Evolutionary conservation across 305 asterid genomes (phyloP).

Genomic region (Fraxinus nigra): DNA sequence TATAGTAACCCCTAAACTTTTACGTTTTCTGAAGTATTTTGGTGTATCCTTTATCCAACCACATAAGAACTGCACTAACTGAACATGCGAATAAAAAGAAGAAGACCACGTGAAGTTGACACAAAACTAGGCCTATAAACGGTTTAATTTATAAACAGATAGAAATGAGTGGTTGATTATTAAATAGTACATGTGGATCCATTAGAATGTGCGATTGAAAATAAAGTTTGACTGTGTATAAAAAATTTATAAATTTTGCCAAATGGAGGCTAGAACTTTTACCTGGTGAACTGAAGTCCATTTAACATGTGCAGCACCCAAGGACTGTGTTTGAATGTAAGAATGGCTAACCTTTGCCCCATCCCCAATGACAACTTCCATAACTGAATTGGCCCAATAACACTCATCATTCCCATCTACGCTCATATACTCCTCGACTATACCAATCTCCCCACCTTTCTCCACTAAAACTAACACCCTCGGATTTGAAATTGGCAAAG

Average conservation of each 20-base stretch:
- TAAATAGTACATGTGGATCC: background rate
- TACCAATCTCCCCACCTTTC: slow-evolving; percentile 74
- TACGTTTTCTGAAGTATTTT: no score
- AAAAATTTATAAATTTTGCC: background rate
- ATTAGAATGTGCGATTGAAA: background rate
- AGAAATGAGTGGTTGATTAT: no score
- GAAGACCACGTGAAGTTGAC: slow-evolving; percentile 12
- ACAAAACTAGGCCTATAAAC: background rate
- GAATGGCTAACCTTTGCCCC: slow-evolving; percentile 82
- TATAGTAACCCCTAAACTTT: background rate
- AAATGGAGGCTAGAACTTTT: slow-evolving; percentile 5
- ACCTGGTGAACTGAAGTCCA: slow-evolving; percentile 95
- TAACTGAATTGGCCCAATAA: slow-evolving; percentile 90
- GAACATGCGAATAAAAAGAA: background rate
- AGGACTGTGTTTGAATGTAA: slow-evolving; percentile 76
- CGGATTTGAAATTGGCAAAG: slow-evolving; percentile 79
- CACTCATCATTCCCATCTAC: slow-evolving; percentile 50
- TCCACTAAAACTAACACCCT: slow-evolving; percentile 80
- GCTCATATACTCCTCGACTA: slow-evolving; percentile 73
- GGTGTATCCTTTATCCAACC: background rate
- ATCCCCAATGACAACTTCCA: slow-evolving; percentile 68
- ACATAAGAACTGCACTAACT: background rate
- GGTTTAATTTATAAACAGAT: no score
- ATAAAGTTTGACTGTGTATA: background rate
- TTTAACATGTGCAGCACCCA: slow-evolving; percentile 78